Evolutionary conservation across 306 rosid genomes (phyloP).

Genomic region (Medicago ruthenica): DNA sequence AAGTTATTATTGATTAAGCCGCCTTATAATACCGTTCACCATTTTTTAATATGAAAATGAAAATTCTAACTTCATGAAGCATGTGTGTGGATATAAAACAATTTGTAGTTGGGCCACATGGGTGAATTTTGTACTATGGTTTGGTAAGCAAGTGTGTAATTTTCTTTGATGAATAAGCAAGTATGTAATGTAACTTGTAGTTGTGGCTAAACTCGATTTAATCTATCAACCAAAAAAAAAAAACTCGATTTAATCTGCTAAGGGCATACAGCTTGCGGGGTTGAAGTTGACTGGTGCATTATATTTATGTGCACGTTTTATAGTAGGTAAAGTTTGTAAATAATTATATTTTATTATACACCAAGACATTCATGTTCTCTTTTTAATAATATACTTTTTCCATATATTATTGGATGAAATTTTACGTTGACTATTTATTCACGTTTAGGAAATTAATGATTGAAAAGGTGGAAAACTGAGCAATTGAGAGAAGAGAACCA

Average conservation of each 20-base stretch:
- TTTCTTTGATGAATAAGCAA: background rate
- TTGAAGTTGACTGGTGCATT: constrained; percentile 23
- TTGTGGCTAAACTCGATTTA: constrained; percentile 17
- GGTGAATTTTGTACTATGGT: constrained; percentile 19
- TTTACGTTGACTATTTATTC: background rate
- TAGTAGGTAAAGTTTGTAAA: background rate
- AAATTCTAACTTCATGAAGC: constrained; percentile 3
- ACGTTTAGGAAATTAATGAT: too few relatives aligned
- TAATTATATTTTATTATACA: background rate
- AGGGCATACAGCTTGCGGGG: background rate
- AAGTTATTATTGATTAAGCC: constrained; percentile 37
- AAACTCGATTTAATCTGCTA: constrained; percentile 1
- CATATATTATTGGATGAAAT: background rate
- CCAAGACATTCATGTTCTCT: background rate
- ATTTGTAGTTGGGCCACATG: constrained; percentile 37
- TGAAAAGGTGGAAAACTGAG: too few relatives aligned
- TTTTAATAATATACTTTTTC: background rate
- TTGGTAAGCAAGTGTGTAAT: constrained; percentile 37
- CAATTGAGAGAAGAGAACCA: too few relatives aligned
- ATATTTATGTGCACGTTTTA: constrained; percentile 27
- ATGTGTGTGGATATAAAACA: constrained; percentile 23
- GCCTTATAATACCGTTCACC: constrained; percentile 49
- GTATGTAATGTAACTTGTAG: constrained; percentile 19
- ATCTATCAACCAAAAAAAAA: background rate
- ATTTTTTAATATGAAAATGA: constrained; percentile 31